A percentile compares a stretch with the other conserved stretches of the same genome.
Conservation (phyloP, 2,329 filamentous ascomycete species). For the Rutstroemia sp. region DNA sequence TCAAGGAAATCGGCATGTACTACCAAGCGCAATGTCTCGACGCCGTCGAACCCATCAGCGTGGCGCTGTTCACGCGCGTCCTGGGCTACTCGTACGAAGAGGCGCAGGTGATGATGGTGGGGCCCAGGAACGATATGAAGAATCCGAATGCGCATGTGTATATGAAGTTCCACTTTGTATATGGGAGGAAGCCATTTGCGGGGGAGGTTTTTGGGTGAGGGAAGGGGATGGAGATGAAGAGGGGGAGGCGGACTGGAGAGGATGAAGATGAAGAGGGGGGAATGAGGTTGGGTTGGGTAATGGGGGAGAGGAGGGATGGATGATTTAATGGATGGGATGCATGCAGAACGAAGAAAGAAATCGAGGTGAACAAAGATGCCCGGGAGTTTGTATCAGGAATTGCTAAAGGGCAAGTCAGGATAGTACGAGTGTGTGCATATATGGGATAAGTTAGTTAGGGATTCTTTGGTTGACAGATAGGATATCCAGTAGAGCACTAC, state of each 20-base stretch:
- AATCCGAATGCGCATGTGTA: constrained; percentile 37
- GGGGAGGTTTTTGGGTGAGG: not conserved
- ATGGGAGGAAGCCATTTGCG: constrained; percentile 4
- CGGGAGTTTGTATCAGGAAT: too few relatives aligned
- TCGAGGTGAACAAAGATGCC: too few relatives aligned
- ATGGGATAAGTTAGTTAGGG: not conserved
- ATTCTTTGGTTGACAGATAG: too few relatives aligned
- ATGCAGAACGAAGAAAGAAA: too few relatives aligned
- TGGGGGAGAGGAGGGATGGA: too few relatives aligned
- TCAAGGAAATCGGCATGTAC: constrained; percentile 10
- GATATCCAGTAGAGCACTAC: too few relatives aligned
- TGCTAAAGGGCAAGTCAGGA: too few relatives aligned
- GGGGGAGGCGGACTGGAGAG: not conserved
- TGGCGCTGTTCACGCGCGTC: constrained; percentile 37
- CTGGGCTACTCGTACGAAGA: constrained; percentile 40
- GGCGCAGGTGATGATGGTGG: constrained; percentile 40
- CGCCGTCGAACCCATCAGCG: constrained; percentile 7
- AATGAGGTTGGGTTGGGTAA: not conserved
- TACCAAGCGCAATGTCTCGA: constrained; percentile 8
- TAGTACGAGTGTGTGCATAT: not conserved
- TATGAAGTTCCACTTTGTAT: constrained; percentile 48
- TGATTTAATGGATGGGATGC: not conserved
- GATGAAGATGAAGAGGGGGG: not conserved
- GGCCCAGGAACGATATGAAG: constrained; percentile 40
- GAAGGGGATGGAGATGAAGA: not conserved